These are phyloP conservation scores for Rhytidhysteron rufulum DNA, from an alignment of 2,329 filamentous ascomycete genomes.

Conservation along the genomic window DNA sequence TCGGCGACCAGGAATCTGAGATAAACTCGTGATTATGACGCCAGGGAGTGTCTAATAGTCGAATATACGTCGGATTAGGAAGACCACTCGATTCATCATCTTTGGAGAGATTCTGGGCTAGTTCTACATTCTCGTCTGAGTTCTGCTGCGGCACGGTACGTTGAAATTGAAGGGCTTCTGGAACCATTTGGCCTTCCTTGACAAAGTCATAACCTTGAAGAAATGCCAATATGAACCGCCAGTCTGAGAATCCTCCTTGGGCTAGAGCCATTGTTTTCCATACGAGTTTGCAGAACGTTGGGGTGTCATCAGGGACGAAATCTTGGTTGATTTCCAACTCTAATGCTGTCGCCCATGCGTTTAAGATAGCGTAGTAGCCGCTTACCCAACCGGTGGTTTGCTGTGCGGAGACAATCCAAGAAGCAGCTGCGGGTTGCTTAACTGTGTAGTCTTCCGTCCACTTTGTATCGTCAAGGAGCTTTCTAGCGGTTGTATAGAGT, in stretches of 20 bases:
- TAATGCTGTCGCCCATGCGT: slow-evolving; percentile 15
- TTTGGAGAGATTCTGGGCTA: too few species aligned
- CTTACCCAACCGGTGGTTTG: slow-evolving; percentile 4
- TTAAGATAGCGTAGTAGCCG: slow-evolving; percentile 12
- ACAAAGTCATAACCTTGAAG: slow-evolving; percentile 10
- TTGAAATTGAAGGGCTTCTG: not conserved
- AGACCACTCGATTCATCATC: too few species aligned
- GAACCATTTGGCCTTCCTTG: not conserved
- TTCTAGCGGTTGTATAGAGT: not conserved
- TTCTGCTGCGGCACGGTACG: not conserved
- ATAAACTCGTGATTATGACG: not conserved
- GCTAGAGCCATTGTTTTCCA: slow-evolving; percentile 1
- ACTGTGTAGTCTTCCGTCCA: slow-evolving; percentile 2
- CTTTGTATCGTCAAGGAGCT: not conserved
- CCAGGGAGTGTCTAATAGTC: not conserved
- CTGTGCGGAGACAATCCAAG: not conserved
- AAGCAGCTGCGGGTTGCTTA: not conserved
- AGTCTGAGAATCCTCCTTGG: slow-evolving; percentile 7
- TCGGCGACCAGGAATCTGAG: too few species aligned
- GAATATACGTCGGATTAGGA: not conserved
- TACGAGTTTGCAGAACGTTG: slow-evolving; percentile 5
- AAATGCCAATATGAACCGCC: slow-evolving; percentile 14
- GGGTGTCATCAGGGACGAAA: slow-evolving; percentile 1
- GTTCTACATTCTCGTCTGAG: slow-evolving; percentile 1
- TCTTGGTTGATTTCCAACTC: slow-evolving; percentile 8